Conservation (phyloP, 495 filamentous ascomycete species). For the Talaromyces thailandensis region DNA sequence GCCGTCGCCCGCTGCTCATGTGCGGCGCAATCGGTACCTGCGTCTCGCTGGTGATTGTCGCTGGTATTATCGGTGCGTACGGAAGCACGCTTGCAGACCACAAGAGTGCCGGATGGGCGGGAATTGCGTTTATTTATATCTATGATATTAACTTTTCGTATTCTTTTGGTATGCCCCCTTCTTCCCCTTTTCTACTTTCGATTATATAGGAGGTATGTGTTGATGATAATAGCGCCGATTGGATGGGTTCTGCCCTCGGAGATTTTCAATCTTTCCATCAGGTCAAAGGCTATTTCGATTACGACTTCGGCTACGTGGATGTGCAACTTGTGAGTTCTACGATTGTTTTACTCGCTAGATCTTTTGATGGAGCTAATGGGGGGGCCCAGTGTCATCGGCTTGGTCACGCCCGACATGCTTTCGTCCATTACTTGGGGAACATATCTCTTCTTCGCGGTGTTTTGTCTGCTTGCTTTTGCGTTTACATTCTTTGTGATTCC, state of each 20-base stretch:
- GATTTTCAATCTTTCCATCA: constrained; percentile 30
- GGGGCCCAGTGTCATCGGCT: constrained; percentile 54
- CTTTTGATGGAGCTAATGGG: not conserved
- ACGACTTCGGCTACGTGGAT: constrained; percentile 33
- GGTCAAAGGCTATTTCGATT: constrained; percentile 30
- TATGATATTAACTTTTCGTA: constrained; percentile 76
- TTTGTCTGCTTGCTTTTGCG: constrained; percentile 55
- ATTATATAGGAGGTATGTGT: not conserved
- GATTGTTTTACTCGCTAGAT: not conserved
- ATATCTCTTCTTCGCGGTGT: constrained; percentile 68
- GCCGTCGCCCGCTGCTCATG: constrained; percentile 48
- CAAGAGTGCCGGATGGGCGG: constrained; percentile 63
- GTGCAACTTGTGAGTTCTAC: constrained; percentile 30
- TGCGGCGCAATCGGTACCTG: constrained; percentile 40
- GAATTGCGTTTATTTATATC: constrained; percentile 72
- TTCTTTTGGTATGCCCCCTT: constrained; percentile 24
- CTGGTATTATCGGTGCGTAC: constrained; percentile 60
- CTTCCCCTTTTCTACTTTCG: not conserved
- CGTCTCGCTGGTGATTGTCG: constrained; percentile 68
- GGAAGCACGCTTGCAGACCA: constrained; percentile 49
- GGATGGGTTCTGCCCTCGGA: constrained; percentile 35
- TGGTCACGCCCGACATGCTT: constrained; percentile 73
- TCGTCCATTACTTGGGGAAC: constrained; percentile 62
- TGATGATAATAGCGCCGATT: constrained; percentile 21
- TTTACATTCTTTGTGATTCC: constrained; percentile 53